Conservation (phyloP, 352 stramenopile species). For the Achlya hypogyna region DNA sequence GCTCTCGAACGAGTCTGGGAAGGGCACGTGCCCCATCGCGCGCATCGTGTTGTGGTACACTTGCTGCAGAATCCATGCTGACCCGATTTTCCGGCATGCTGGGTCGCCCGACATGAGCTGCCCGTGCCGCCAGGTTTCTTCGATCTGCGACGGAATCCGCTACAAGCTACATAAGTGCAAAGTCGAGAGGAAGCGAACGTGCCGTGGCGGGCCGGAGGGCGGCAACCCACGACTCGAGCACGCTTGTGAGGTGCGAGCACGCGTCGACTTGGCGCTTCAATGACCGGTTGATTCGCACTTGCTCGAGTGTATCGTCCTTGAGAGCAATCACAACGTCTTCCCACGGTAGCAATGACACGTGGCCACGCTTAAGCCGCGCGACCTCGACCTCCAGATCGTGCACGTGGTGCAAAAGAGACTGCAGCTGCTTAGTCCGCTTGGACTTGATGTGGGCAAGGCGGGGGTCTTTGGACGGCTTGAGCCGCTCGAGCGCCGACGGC, state of each 20-base stretch:
- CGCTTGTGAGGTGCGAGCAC: not conserved
- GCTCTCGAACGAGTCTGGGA: not conserved
- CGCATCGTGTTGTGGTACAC: slow-evolving; percentile 17
- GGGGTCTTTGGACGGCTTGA: not conserved
- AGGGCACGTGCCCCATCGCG: not conserved
- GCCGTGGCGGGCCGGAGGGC: not conserved
- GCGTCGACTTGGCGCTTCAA: slow-evolving; percentile 12
- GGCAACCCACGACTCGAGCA: not conserved
- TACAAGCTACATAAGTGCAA: too few species aligned
- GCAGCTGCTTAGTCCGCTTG: slow-evolving; percentile 11
- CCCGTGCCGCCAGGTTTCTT: slow-evolving; percentile 5
- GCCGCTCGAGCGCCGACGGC: not conserved
- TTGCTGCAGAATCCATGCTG: slow-evolving; percentile 12
- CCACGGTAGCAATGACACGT: not conserved
- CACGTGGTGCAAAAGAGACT: slow-evolving; percentile 6
- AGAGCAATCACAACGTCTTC: slow-evolving; percentile 14
- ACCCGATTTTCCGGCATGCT: not conserved
- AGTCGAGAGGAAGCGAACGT: not conserved
- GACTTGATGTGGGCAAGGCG: slow-evolving; percentile 10
- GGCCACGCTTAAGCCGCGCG: slow-evolving; percentile 1
- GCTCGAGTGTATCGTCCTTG: slow-evolving; percentile 13
- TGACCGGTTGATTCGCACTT: slow-evolving; percentile 1
- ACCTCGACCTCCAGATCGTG: slow-evolving; percentile 13
- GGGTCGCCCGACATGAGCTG: not conserved
- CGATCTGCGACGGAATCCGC: not conserved